Conservation (phyloP, 495 filamentous ascomycete genomes). For the Cercophora scortea region DNA sequence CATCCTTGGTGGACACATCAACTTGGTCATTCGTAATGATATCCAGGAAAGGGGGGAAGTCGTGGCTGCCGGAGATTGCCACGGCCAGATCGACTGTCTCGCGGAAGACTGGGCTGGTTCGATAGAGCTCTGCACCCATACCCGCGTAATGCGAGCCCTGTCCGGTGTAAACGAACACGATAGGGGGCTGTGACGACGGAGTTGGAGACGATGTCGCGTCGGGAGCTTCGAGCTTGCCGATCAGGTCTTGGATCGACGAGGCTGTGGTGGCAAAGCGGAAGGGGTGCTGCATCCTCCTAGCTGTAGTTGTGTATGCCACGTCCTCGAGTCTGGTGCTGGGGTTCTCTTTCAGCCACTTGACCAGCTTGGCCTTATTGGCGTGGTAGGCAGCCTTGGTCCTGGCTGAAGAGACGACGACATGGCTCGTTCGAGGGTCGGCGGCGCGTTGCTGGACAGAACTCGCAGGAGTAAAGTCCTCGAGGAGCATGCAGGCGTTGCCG, state of each 20-base stretch:
- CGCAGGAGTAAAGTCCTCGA: slow-evolving; percentile 35
- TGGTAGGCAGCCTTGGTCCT: slow-evolving; percentile 41
- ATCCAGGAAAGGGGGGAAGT: not conserved
- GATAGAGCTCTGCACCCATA: slow-evolving; percentile 60
- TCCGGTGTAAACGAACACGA: slow-evolving; percentile 51
- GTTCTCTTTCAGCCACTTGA: slow-evolving; percentile 19
- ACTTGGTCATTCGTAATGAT: not conserved
- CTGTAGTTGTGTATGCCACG: slow-evolving; percentile 10
- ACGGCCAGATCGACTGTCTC: not conserved
- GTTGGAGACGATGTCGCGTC: not conserved
- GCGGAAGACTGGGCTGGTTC: slow-evolving; percentile 54
- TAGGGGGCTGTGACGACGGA: slow-evolving; percentile 14
- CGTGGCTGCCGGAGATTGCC: too few species aligned
- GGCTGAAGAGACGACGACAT: slow-evolving; percentile 46
- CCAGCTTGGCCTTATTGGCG: slow-evolving; percentile 31
- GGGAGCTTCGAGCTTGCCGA: not conserved
- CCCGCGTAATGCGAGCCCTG: slow-evolving; percentile 54
- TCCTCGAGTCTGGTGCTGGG: slow-evolving; percentile 23
- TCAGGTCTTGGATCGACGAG: not conserved
- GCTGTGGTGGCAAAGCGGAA: not conserved
- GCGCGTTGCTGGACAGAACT: not conserved
- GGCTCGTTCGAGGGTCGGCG: slow-evolving; percentile 36
- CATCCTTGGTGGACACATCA: not conserved
- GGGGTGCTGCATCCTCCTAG: slow-evolving; percentile 33
- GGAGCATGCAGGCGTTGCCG: slow-evolving; percentile 43